These are phyloP conservation scores for Pyronema domesticum DNA, from an alignment of 495 filamentous ascomycete species.

Conservation along the genomic window DNA sequence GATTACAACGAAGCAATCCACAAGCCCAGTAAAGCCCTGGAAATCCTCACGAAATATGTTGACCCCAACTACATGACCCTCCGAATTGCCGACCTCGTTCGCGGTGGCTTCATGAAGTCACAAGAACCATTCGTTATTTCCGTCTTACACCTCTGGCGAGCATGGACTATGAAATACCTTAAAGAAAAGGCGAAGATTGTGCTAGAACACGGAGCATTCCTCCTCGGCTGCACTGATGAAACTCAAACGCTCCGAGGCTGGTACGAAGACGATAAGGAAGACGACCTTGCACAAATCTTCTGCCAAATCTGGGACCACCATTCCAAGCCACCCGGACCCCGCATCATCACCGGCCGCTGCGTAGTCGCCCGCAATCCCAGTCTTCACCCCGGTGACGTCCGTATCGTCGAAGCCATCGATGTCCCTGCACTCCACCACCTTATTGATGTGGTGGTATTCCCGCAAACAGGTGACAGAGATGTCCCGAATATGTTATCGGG, in stretches of 20 bases:
- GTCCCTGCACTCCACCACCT: conserved; percentile 53
- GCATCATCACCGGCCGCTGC: conserved; percentile 60
- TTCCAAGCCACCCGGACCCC: conserved; percentile 15
- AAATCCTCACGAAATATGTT: conserved; percentile 51
- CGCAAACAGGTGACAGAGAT: conserved; percentile 65
- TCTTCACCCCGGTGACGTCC: conserved; percentile 81
- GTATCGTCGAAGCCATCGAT: conserved; percentile 73
- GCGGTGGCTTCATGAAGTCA: conserved; percentile 55
- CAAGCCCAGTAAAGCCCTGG: conserved; percentile 41
- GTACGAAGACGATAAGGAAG: conserved; percentile 25
- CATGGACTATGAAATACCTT: conserved; percentile 66
- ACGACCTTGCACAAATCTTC: conserved; percentile 41
- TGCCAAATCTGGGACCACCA: conserved; percentile 45
- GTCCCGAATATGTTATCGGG: conserved; percentile 88
- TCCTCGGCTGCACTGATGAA: conserved; percentile 84
- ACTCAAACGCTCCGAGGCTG: conserved; percentile 57
- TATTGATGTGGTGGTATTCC: conserved; percentile 71
- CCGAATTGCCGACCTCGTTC: conserved; percentile 52
- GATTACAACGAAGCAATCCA: conserved; percentile 50
- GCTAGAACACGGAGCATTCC: conserved; percentile 64
- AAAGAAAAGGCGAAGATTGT: conserved; percentile 85
- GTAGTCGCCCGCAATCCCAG: conserved; percentile 83
- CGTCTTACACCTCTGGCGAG: conserved; percentile 54
- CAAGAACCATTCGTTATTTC: conserved; percentile 71
- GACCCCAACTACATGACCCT: conserved; percentile 73